These are phyloP conservation scores for Solanum hybrid DNA, from an alignment of 305 asterid genomes.

Conservation along the genomic window DNA sequence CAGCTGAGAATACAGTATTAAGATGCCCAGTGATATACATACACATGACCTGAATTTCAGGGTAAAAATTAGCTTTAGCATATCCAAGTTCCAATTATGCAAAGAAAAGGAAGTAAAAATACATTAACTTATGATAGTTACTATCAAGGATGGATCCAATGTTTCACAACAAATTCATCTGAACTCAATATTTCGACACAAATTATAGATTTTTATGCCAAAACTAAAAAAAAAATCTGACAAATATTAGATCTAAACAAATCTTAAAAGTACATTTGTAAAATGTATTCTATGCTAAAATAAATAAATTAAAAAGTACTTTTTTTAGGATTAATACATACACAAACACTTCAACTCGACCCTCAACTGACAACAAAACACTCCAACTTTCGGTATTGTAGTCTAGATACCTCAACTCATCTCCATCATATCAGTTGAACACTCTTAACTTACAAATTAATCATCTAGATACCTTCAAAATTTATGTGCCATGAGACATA, in stretches of 20 bases:
- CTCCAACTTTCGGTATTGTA: neutral
- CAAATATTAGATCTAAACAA: neutral
- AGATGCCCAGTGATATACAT: slow-evolving; percentile 79
- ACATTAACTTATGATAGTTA: neutral
- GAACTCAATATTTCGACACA: neutral
- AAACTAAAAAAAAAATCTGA: neutral
- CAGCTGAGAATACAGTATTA: slow-evolving; percentile 54
- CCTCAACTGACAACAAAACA: neutral
- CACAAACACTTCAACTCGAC: neutral
- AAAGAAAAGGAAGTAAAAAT: neutral
- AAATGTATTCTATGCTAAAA: neutral
- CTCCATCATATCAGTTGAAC: neutral
- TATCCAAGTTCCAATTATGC: neutral
- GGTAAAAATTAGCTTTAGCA: neutral
- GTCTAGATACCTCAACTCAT: neutral
- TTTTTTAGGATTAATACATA: neutral
- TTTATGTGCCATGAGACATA: neutral
- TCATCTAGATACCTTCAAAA: neutral
- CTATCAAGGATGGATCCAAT: neutral
- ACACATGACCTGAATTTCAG: slow-evolving; percentile 52
- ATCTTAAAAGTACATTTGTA: neutral
- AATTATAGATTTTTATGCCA: neutral
- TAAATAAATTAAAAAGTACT: neutral
- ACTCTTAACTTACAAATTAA: neutral
- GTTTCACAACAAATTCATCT: neutral